Conservation (phyloP, 1,139 yeast species). For the Scheffersomyces illinoinensis region DNA sequence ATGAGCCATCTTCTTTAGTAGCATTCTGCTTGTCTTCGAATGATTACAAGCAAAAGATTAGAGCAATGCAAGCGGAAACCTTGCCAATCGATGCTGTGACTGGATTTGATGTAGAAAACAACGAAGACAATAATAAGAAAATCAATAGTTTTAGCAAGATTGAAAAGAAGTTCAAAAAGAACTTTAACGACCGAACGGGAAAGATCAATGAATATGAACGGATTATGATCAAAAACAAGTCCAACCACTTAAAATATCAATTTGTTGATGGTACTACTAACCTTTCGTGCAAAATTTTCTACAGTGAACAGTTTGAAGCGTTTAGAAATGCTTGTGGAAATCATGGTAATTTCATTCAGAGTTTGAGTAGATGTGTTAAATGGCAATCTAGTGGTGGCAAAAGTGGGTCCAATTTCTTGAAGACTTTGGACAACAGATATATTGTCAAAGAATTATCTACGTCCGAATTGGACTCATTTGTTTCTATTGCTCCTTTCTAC, state of each 20-base stretch:
- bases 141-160: conserved; percentile 40
- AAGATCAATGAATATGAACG: conserved; percentile 47
- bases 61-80: conserved; percentile 34
- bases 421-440: conserved; percentile 86
- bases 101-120: conserved; percentile 19
- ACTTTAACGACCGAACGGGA: conserved; percentile 18
- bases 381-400: conserved; percentile 98
- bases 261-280: conserved; percentile 83
- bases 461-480: conserved; percentile 89
- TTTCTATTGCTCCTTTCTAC: conserved; percentile 93
- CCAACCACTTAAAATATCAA: conserved; percentile 88
- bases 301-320: conserved; percentile 96
- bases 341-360: conserved; percentile 75
- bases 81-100: conserved; percentile 7
- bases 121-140: conserved; percentile 35
- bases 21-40: conserved; percentile 87
- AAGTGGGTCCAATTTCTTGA: conserved; percentile 91
- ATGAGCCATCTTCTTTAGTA: conserved; percentile 92
- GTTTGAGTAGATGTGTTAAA: conserved; percentile 87
- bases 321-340: conserved; percentile 82
- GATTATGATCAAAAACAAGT: conserved; percentile 76
- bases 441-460: conserved; percentile 88
- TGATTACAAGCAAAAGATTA: conserved; percentile 73
- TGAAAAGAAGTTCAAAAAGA: conserved; percentile 46
- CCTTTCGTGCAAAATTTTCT: conserved; percentile 89